These are phyloP conservation scores for Plasmodium vivax DNA, from an alignment of 169 alveolate genomes.

Conservation along the genomic window DNA sequence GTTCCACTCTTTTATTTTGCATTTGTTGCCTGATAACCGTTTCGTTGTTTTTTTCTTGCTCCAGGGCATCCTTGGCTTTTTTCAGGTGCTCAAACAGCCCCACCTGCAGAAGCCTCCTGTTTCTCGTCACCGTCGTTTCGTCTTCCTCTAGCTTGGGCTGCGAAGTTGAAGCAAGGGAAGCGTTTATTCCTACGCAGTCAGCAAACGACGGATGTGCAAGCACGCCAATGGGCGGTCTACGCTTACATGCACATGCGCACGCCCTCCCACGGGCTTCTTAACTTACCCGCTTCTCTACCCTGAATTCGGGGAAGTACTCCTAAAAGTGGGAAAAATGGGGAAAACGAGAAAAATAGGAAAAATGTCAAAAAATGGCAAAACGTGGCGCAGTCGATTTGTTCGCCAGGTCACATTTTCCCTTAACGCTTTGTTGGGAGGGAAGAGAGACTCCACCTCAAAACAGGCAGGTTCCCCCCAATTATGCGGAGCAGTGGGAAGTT, in stretches of 20 bases:
- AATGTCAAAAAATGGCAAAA: not conserved
- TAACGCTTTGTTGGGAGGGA: not conserved
- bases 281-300: constrained; percentile 62
- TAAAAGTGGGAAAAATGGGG: not conserved
- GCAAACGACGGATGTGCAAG: not conserved
- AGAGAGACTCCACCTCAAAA: not conserved
- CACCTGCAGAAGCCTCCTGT: constrained; percentile 76
- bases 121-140: constrained; percentile 76
- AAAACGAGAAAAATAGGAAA: not conserved
- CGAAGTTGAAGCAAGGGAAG: not conserved
- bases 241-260: not conserved
- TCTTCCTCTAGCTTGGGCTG: constrained; percentile 78
- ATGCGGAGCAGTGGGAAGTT: not conserved
- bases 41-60: constrained; percentile 76
- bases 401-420: not conserved
- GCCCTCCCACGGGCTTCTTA: not conserved
- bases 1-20: constrained; percentile 64
- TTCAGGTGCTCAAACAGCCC: constrained; percentile 79
- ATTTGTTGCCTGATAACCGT: constrained; percentile 49
- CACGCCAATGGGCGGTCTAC: not conserved
- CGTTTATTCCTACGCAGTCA: not conserved
- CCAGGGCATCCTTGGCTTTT: constrained; percentile 81
- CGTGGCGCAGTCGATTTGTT: not conserved
- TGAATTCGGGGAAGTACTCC: constrained; percentile 40
- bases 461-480: not conserved